Evolutionary conservation across 1,284 basidiomycete species (phyloP), one percentile per base, ranked within the genome.

Genomic region (Takashimella tepidaria): DNA sequence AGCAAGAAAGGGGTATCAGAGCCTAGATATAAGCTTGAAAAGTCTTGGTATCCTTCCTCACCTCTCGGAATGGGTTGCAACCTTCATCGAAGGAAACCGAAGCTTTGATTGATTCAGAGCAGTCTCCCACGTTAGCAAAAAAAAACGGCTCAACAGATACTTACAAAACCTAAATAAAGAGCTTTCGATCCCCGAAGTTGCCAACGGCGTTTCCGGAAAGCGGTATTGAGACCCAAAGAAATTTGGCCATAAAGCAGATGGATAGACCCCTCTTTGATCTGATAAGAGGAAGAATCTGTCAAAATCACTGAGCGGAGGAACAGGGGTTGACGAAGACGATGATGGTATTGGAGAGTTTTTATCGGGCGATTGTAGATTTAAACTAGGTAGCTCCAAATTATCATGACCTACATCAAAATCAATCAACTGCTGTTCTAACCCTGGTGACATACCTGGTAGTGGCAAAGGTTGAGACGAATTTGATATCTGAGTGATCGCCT

Each of bases 111-210:
- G 52, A 41, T 37, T 54, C 52, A 23, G 23, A 21, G 25, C 45
- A 22, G 40, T 54, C 52, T 54, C n/a, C n/a, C 10, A 37, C 31
- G 31, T 37, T 16, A 37, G 31, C 31, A 8, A 37, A 31, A 8
- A 19, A 12, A 45, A 37, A 19, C 13, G 23, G 31, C 31, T 16
- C 31, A 8, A 37, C 31, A 16, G 31, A 37, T 37, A 54, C 52
- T 49, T 25, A 54, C 52, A 54, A 41, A 54, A 54, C 31, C 49
- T 25, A 20, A 49, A 49, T 6, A 54, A 42, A 4, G 52, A 45
- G 31, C 26, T 41, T 22, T 54, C 52, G 5, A 54, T 25, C 16
- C 23, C 26, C 8, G 46, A 41, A 2, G 47, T 49, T 25, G 52
- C 52, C 41, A 54, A 20, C 21, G 52, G 47, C 16, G 52, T 49